Base-by-base conservation (phyloP, 345 rosid species). In the Microcos paniculata region DNA sequence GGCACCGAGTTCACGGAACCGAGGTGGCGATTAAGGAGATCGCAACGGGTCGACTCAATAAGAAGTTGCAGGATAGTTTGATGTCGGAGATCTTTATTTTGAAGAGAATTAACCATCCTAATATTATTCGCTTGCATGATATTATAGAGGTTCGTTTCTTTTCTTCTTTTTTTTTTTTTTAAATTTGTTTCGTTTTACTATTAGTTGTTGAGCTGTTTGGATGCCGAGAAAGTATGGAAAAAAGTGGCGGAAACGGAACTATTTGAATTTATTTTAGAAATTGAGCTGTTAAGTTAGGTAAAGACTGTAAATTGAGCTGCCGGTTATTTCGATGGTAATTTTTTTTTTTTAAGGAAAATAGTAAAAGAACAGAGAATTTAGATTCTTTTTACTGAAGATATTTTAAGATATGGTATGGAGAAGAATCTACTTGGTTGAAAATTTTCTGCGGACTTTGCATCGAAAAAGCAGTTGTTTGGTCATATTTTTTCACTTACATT, bases 11-110 rank as follows among this genome's bases (percentile, higher is more conserved):
- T 72, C 94, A 94, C 62, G 98, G 97, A 65, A 92, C 94, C 46
- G 92, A 88, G 65, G 99, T 96, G 53, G 99, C 98, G 68, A 96
- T 96, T 62, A 96, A 96, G 83, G 98, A 96, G 93, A 96, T 96
- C 81, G 88, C 74, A 15, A 87, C 77, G 74, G 69, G 81, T 4
- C 80, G 92, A 18, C 92, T 96, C 64, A 89, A 84, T 65, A 88
- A 88, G 89, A 92, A 94, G 92, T 70, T 96, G 72, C 99, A 87
- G 66, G 98, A 91, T 12, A 92, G 95, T 84, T 96, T 94, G 76
- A 83, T 89, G 92, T 92, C 97, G 19, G 99, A 96, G 95, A 91
- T 96, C 81, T 81, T 70, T 71, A 94, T 94, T 57, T 70, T 94
- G 58, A 82, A 84, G 88, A 83, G 82, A 81, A 89, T 96, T 80